Evolutionary conservation across 257 asterid genomes (phyloP), one percentile per base, ranked within the genome.

Genomic region (Cynanchum wilfordii): DNA sequence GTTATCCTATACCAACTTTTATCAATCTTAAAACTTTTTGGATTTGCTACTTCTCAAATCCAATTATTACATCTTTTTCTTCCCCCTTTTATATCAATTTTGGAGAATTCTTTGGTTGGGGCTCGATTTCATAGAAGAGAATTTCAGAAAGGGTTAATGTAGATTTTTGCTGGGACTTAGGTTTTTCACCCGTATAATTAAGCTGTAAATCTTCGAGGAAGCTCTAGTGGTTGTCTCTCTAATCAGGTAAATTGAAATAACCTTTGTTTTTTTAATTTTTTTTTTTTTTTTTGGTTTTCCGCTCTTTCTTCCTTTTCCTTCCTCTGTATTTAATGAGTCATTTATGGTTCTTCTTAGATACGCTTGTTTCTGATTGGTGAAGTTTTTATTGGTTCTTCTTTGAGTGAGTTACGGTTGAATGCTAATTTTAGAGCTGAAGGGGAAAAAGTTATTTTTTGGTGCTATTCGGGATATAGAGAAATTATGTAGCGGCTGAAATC

Each of bases 151-250:
- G 20, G 64, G 38, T 50, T 24, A 1, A 33, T 30, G 77, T 52
- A 38, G 44, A 51, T 33, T 15, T 12, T 25, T 47, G 62, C 30
- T 75, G 52, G 65, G 56, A 49, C 40, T 75, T 58, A 1, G 13
- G 12, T 75, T 75, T 47, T 29, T 45, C 19, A 60, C 42, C 42
- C 60, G 47, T 72, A 44, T 47, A 17, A 42, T 19, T 24, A 19
- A 63, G 38, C 64, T 45, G 64, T 54, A 56, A 73, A 75, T 57
- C 42, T 75, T 64, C 52, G 71, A 51, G 30, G 55, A 51, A 56
- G 1, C 4, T 17, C 38, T 24, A 27, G 30, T n/a, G 19, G 24
- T 58, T 68, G 64, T 58, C 54, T 42, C 44, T 69, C 10, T 50
- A 44, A 69, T 45, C 75, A 76, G 75, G 79, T 76, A 49, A 49